Conservation (phyloP, 2,329 filamentous ascomycete species). For the Neofusicoccum sp. region DNA sequence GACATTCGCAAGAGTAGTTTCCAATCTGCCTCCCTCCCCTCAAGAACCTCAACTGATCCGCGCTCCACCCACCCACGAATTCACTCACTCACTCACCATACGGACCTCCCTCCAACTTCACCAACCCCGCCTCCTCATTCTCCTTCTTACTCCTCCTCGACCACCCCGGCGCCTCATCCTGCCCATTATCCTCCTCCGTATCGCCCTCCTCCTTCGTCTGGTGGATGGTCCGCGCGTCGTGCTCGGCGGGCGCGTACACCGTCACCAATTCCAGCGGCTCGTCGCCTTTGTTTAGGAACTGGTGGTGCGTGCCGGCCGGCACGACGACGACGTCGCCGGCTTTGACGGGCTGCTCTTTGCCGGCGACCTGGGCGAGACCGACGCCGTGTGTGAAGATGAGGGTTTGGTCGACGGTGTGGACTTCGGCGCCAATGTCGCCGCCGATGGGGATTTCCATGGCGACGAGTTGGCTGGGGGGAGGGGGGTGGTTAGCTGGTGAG, state of each 20-base stretch:
- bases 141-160: constrained; percentile 57
- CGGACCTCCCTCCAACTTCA: not conserved
- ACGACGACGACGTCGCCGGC: constrained; percentile 63
- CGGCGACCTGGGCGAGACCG: constrained; percentile 61
- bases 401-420: constrained; percentile 67
- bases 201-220: constrained; percentile 66
- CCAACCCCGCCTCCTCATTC: constrained; percentile 57
- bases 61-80: not conserved
- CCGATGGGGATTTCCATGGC: constrained; percentile 66
- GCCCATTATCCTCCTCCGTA: constrained; percentile 62
- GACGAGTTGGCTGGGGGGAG: constrained; percentile 54
- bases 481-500: constrained; percentile 24
- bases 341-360: constrained; percentile 59
- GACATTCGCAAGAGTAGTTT: too few species aligned
- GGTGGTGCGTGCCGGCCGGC: constrained; percentile 66
- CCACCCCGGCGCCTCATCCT: constrained; percentile 65
- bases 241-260: constrained; percentile 65
- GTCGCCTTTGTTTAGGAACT: constrained; percentile 65
- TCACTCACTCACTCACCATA: not conserved
- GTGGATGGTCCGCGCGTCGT: constrained; percentile 62
- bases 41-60: not conserved
- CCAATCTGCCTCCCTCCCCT: too few species aligned
- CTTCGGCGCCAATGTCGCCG: constrained; percentile 69
- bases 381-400: constrained; percentile 65
- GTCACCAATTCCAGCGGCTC: constrained; percentile 64